Evolutionary conservation across 2,329 filamentous ascomycete species (phyloP).

Genomic region (Neofusicoccum umdonicola): DNA sequence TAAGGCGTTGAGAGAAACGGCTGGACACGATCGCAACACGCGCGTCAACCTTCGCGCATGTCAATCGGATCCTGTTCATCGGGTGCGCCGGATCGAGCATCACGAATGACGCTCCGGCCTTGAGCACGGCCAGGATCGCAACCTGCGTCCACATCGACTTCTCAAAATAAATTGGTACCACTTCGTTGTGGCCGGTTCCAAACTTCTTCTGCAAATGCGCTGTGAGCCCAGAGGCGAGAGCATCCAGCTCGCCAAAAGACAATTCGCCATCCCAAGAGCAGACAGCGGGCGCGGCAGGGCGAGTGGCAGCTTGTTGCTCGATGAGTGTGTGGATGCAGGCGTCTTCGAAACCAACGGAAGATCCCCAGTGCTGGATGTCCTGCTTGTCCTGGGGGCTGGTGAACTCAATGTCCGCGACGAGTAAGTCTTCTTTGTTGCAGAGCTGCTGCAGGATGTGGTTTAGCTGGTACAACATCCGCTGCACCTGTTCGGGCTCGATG

Average conservation of each 20-base stretch:
- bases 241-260: constrained; percentile 48
- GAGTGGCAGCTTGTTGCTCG: constrained; percentile 29
- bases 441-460: constrained; percentile 1
- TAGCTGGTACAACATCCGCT: not conserved
- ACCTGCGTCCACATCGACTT: constrained; percentile 28
- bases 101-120: constrained; percentile 25
- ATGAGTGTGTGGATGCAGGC: constrained; percentile 29
- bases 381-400: not conserved
- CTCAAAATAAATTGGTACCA: not conserved
- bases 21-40: constrained; percentile 5
- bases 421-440: not conserved
- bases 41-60: constrained; percentile 21
- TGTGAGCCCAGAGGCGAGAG: not conserved
- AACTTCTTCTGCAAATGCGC: too few relatives aligned
- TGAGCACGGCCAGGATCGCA: constrained; percentile 36
- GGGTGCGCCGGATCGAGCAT: constrained; percentile 34
- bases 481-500: not conserved
- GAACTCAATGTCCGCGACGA: not conserved
- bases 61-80: constrained; percentile 23
- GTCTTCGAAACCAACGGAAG: constrained; percentile 44
- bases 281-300: constrained; percentile 37
- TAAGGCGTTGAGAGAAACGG: not conserved
- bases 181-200: too few relatives aligned
- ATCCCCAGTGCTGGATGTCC: constrained; percentile 41
- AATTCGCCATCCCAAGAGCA: constrained; percentile 51